phyloP scores from a whole-genome alignment of 768 basidiomycete genomes.

The Phylloporus rhodoxanthus region DNA sequence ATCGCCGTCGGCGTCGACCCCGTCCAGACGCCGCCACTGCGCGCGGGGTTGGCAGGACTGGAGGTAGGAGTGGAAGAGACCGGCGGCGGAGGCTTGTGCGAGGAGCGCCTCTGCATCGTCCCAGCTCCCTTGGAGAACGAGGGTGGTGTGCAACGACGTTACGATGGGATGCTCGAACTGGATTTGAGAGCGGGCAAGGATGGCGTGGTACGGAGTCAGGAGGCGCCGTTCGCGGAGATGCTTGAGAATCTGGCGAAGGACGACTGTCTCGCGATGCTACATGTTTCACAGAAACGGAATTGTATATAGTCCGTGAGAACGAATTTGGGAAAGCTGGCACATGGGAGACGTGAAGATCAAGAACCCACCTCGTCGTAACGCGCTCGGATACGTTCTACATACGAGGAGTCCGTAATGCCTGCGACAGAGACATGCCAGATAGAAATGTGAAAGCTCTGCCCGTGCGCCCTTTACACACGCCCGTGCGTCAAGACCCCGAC shows the following conservation, averaged over 20 bases:
- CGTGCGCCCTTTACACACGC: slow-evolving; percentile 49
- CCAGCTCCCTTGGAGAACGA: slow-evolving; percentile 69
- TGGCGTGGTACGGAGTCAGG: slow-evolving; percentile 48
- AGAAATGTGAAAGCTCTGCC: slow-evolving; percentile 68
- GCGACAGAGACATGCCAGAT: slow-evolving; percentile 68
- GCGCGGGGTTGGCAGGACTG: slow-evolving; percentile 50
- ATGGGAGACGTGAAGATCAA: background rate
- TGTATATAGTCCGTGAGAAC: background rate
- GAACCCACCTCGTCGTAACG: slow-evolving; percentile 58
- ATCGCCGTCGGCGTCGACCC: slow-evolving; percentile 58
- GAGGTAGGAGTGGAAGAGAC: slow-evolving; percentile 60
- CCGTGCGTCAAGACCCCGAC: background rate
- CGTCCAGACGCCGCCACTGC: slow-evolving; percentile 54
- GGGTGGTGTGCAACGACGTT: slow-evolving; percentile 53
- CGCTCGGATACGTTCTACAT: slow-evolving; percentile 48
- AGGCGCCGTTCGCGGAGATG: slow-evolving; percentile 73
- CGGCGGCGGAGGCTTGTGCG: slow-evolving; percentile 41
- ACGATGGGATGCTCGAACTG: slow-evolving; percentile 63
- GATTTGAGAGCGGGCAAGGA: slow-evolving; percentile 18
- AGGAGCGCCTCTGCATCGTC: slow-evolving; percentile 50
- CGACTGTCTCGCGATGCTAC: slow-evolving; percentile 61
- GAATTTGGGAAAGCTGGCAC: background rate
- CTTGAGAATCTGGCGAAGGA: slow-evolving; percentile 47
- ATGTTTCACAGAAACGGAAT: background rate
- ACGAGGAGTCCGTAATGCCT: slow-evolving; percentile 51